Percentiles rank a stretch among this genome's conserved stretches.
phyloP scores from a whole-genome alignment of 2,329 filamentous ascomycete species.

The Aspergillus flavus region DNA sequence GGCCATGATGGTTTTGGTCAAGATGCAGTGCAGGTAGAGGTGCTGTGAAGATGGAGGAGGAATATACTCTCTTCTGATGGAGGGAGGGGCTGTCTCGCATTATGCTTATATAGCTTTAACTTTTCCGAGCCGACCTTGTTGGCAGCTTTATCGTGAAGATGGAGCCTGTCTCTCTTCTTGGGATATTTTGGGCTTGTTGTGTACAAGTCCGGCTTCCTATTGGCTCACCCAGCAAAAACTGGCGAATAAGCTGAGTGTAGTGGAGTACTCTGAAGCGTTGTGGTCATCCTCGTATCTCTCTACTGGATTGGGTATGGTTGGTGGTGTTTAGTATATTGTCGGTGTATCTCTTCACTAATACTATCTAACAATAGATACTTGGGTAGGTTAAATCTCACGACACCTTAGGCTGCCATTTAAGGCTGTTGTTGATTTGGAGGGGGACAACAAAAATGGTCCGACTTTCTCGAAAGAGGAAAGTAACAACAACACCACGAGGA shows the following conservation, averaged over 20 bases:
- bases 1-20: constrained; percentile 21
- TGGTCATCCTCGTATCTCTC: neutral
- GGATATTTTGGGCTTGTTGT: neutral
- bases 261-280: neutral
- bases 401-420: neutral
- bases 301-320: neutral
- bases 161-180: neutral
- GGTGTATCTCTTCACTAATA: neutral
- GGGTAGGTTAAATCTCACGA: neutral
- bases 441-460: neutral
- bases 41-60: neutral
- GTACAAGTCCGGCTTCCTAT: neutral
- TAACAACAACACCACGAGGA: neutral
- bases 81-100: neutral
- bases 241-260: neutral
- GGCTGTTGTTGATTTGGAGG: neutral
- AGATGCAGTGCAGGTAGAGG: neutral
- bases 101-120: neutral
- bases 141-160: neutral
- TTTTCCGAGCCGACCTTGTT: neutral
- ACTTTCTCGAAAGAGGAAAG: neutral
- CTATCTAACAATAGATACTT: neutral
- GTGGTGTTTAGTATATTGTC: neutral
- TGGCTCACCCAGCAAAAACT: neutral
- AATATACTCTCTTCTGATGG: neutral